Evolutionary conservation across 345 rosid genomes (phyloP), one percentile per base, ranked within the genome.

Genomic region (Dipteronia sinensis): DNA sequence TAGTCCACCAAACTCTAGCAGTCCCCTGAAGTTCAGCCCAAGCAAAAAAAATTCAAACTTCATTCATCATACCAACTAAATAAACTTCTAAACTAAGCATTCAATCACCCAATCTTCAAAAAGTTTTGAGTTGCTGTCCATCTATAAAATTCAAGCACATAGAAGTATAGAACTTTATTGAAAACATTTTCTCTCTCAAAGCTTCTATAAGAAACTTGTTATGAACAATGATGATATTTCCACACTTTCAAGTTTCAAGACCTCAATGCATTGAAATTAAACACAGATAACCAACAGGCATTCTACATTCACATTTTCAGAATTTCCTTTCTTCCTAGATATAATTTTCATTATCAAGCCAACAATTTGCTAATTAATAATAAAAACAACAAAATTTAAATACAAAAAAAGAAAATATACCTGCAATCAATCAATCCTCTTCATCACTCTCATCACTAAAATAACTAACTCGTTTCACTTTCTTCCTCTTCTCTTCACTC

Each of bases 391-490:
- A 11, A 46, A 69, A 69, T 51, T 65, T 12, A 66, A 19, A 34
- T 8, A 3, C n/a, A n/a, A n/a, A n/a, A n/a, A n/a, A n/a, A 1
- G 1, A 15, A 11, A 65, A 6, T 5, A 3, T 10, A 66, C 73
- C 73, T 42, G 34, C 65, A 63, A 76, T 82, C 82, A 63, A 76
- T 82, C 82, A 84, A 3, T 82, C 91, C 64, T 84, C 95, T 67
- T 95, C 98, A 49, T 81, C 99, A 83, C 99, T 95, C 84, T 95
- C 97, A 84, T 95, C 99, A 81, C 99, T 95, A 72, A 95, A 95
- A 78, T 95, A 95, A 72, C 93, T 87, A 6, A 87, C 89, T 85
- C 85, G 90, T 87, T 89, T 93, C 67, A 25, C 78, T 80, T 72
- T 85, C 83, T 79, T 86, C 85, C 76, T 83, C 85, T 71, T 77